A percentile compares a stretch with the other conserved stretches of the same genome.
These are phyloP conservation scores for Boletus subparvulus DNA, from an alignment of 768 basidiomycete species.

Conservation along the genomic window DNA sequence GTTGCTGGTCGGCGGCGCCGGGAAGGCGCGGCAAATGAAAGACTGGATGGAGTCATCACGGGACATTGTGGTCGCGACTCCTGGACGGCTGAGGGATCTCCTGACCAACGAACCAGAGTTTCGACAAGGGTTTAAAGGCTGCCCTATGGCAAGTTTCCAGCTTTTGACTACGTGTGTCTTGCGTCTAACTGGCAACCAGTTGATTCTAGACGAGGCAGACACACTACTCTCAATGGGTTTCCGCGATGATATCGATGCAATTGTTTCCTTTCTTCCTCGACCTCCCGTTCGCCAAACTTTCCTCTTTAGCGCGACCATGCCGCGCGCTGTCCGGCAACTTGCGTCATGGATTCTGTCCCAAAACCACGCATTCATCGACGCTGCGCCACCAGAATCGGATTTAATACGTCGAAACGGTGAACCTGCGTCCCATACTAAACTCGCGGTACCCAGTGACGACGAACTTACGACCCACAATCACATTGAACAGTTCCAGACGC, in stretches of 20 bases:
- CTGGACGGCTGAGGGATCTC: conserved; percentile 82
- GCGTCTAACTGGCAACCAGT: conserved; percentile 40
- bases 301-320: conserved; percentile 88
- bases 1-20: conserved; percentile 76
- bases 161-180: not conserved
- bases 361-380: conserved; percentile 72
- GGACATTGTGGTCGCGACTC: conserved; percentile 87
- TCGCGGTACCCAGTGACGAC: not conserved
- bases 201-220: conserved; percentile 92
- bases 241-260: conserved; percentile 78
- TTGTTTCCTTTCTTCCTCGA: conserved; percentile 60
- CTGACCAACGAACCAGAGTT: conserved; percentile 60
- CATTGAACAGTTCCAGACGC: conserved; percentile 80
- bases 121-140: conserved; percentile 47
- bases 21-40: conserved; percentile 62
- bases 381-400: conserved; percentile 52
- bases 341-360: conserved; percentile 57
- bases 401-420: conserved; percentile 24
- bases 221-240: conserved; percentile 92
- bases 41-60: conserved; percentile 62
- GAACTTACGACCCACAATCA: conserved; percentile 60
- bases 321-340: conserved; percentile 66
- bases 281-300: conserved; percentile 79
- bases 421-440: not conserved
- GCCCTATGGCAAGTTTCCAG: conserved; percentile 53